Base-by-base conservation (phyloP, 192 early-diverging fungal genomes). In the Coemansia pectinata region DNA sequence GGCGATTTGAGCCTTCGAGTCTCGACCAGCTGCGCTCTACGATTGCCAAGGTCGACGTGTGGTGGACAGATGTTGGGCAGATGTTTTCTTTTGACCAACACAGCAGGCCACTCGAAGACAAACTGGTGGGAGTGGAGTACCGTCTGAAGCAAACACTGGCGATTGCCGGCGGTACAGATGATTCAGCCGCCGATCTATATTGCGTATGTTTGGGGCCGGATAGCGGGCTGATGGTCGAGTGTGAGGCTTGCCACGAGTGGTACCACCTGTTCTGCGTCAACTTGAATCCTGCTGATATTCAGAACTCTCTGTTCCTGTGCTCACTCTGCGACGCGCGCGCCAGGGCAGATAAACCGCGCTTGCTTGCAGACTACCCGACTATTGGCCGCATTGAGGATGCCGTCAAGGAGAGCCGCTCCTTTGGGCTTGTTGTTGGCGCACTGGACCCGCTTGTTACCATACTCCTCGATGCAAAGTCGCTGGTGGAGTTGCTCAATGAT, bases 141-240 rank as follows among this genome's bases (percentile, higher is more conserved):
- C 55, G 67, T 7, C 70, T 78, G 47, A 63, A 67, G 19, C 63
- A 59, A n/a, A 65, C 77, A 0, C 42, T 69, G 29, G 67, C 25
- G 3, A 53, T 75, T 19, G 50, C 45, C 4, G 10, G 50, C 0
- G 25, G 31, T 29, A 31, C 61, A 34, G 38, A 29, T 7, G 6
- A 55, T 10, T 42, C 63, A 4, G 10, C 53, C 2, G 25, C 58
- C 1, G 45, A 52, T 19, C n/a, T 76, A 62, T 90, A 87, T 63
- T 93, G 91, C 62, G 66, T 91, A 19, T 93, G 91, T 29, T 74
- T 88, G 52, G 71, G 73, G 21, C 69, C 85, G 3, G 90, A 91
- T 44, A 66, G 74, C 39, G 90, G 87, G 2, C 59, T 87, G 69
- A 91, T 91, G 90, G 84, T 90, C 9, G 85, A 91, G 62, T 92